phyloP scores from a whole-genome alignment of 176 grass and related monocot genomes.

The Oropetium thomaeum region DNA sequence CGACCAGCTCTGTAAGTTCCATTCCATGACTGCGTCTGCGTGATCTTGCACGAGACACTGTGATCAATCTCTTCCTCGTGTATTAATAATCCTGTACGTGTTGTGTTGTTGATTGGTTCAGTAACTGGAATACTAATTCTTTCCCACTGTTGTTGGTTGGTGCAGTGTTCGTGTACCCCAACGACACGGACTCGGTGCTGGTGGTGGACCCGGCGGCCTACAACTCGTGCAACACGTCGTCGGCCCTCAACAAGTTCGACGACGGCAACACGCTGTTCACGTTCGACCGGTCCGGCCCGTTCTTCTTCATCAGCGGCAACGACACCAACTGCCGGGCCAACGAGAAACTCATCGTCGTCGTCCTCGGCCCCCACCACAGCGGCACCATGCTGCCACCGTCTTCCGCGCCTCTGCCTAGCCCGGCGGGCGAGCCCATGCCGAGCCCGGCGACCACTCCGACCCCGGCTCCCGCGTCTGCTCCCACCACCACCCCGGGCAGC shows the following conservation, averaged over 20 bases:
- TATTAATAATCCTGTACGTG: too few relatives aligned
- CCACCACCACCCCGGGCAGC: neutral
- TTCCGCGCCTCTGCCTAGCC: neutral
- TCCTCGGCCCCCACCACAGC: slow-evolving; percentile 47
- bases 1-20: slow-evolving; percentile 65
- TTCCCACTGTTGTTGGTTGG: neutral
- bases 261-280: slow-evolving; percentile 67
- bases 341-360: slow-evolving; percentile 57
- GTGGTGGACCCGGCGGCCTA: slow-evolving; percentile 57
- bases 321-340: slow-evolving; percentile 53
- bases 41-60: neutral
- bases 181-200: slow-evolving; percentile 60
- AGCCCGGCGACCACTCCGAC: neutral
- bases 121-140: slow-evolving; percentile 17
- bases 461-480: neutral
- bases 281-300: slow-evolving; percentile 52
- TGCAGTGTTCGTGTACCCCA: slow-evolving; percentile 72
- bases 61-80: neutral
- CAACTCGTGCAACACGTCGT: slow-evolving; percentile 65
- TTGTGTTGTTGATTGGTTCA: neutral
- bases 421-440: neutral
- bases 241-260: slow-evolving; percentile 35
- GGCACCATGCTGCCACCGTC: slow-evolving; percentile 7
- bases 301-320: slow-evolving; percentile 86
- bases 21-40: too few relatives aligned